These are phyloP conservation scores for Torulaspora globosa DNA, from an alignment of 1,139 yeast genomes.

Conservation along the genomic window DNA sequence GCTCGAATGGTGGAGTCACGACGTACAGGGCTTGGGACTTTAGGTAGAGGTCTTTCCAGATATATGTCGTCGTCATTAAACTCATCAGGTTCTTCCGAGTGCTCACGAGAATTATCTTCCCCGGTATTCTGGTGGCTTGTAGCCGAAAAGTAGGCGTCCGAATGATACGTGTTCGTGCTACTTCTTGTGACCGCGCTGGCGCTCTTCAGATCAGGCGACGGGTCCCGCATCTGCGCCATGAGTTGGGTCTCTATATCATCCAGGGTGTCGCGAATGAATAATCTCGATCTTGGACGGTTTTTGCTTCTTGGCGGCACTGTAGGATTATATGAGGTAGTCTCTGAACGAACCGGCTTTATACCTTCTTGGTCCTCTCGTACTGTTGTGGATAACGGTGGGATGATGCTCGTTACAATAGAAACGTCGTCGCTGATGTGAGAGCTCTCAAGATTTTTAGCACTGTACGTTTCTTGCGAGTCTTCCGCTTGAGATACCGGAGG, in stretches of 20 bases:
- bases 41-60: conserved; percentile 21
- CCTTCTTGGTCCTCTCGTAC: conserved; percentile 15
- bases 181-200: conserved; percentile 14
- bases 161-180: conserved; percentile 19
- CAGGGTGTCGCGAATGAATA: conserved; percentile 26
- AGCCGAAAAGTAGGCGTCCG: conserved; percentile 27
- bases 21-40: conserved; percentile 16
- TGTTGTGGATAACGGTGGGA: conserved; percentile 25
- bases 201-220: neutral
- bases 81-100: conserved; percentile 6
- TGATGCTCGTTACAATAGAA: conserved; percentile 29
- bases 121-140: conserved; percentile 13
- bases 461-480: neutral
- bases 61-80: conserved; percentile 12
- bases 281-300: conserved; percentile 31
- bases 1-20: conserved; percentile 14
- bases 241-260: conserved; percentile 18
- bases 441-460: conserved; percentile 1
- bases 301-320: conserved; percentile 35
- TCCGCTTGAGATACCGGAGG: conserved; percentile 1
- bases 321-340: conserved; percentile 27
- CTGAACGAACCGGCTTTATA: conserved; percentile 25
- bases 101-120: conserved; percentile 9
- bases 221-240: conserved; percentile 11
- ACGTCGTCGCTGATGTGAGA: conserved; percentile 19